phyloP scores from a whole-genome alignment of 108 stramenopile genomes.

The Licmophora abbreviata region DNA sequence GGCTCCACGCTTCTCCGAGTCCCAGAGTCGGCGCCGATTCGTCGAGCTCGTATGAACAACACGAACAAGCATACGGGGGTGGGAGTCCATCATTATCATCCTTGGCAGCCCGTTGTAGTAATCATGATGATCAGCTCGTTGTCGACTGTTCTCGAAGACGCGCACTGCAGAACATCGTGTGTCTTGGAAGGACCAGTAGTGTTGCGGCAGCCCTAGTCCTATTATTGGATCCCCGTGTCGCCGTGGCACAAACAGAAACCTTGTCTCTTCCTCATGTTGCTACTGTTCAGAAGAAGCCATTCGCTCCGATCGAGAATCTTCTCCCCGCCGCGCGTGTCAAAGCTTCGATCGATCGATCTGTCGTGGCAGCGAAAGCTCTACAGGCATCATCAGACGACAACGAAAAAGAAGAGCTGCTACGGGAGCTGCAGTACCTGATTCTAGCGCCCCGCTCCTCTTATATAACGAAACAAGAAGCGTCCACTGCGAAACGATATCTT shows the following conservation, averaged over 20 bases:
- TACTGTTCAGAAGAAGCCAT: constrained; percentile 2
- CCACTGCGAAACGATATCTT: constrained; percentile 8
- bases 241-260: too few species aligned
- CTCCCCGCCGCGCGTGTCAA: constrained; percentile 45
- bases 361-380: constrained; percentile 19
- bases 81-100: too few species aligned
- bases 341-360: constrained; percentile 34
- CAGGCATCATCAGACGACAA: constrained; percentile 1
- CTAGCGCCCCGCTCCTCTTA: constrained; percentile 11
- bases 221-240: too few species aligned
- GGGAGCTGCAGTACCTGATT: background rate
- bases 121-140: background rate
- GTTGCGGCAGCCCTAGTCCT: background rate
- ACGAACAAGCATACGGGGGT: too few species aligned
- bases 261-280: too few species aligned
- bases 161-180: background rate
- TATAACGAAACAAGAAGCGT: constrained; percentile 7
- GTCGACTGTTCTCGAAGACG: background rate
- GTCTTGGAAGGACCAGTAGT: background rate
- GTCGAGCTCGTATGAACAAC: too few species aligned
- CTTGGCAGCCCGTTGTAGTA: too few species aligned
- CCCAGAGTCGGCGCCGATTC: too few species aligned
- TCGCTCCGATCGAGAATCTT: constrained; percentile 36
- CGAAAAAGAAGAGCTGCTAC: background rate
- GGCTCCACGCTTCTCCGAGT: too few species aligned